Evolutionary conservation across 805 yeast species (phyloP), one percentile per base, ranked within the genome.

Genomic region (Candida methanosorbosa): DNA sequence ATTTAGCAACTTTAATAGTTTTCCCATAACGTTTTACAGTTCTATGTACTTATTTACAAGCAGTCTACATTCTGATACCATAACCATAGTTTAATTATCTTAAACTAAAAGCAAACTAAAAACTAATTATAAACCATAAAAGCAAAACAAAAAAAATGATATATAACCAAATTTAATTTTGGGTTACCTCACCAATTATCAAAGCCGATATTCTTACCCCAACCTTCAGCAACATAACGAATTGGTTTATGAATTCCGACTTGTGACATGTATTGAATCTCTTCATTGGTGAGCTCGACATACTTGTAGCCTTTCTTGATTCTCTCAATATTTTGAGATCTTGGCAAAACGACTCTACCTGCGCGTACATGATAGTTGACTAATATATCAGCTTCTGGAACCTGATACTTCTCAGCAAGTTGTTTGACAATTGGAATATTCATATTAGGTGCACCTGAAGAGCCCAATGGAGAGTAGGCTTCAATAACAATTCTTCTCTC

Each of bases 251-350:
- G 38, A 3, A 24, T 39, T 15, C 68, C 66, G 26, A 42, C 20
- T 19, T 52, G 25, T 36, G 48, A 49, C 34, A 69, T 47, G 4
- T 37, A 34, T 0, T 37, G 38, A 22, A 68, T 40, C 9, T 70
- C 75, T 9, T 57, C 61, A 19, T 50, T 38, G 3, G 65, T 49
- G 27, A 70, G 44, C 3, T 52, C 48, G 5, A 71, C 66, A 24
- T 54, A 45, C 28, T 50, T 39, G 15, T 55, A 50, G n/a, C 59
- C 64, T 11, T 48, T 45, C 39, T 55, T 61, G 34, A 84, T 70
- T 52, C 94, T 73, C 18, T 67, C 68, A n/a, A 71, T 63, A 34
- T 81, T 83, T 13, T 76, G 65, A 1, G 94, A 78, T 59, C 88
- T 74, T 30, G 92, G 86, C 31, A 83, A 57, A 2, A 70, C 76